Evolutionary conservation across 1,139 yeast species (phyloP), one percentile per base, ranked within the genome.

Genomic region (Yamadazyma atlantica): DNA sequence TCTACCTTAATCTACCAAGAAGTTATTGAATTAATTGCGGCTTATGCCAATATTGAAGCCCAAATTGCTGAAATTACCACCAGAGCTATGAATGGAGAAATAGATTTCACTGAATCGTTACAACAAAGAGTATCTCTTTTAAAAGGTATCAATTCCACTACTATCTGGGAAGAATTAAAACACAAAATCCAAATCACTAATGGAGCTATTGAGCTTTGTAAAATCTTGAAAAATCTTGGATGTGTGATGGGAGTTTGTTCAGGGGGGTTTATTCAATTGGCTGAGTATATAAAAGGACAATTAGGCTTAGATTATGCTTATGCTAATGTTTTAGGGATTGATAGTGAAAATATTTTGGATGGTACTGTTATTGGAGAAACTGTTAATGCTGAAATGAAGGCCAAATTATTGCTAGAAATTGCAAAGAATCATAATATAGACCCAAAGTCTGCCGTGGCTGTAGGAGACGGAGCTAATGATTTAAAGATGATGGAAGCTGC

Each of bases 381-480:
- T 39, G 96, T 94, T 19, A 94, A 94, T 61, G 96, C 96, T 11
- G 75, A 76, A 25, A 80, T 75, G 50, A 94, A 94, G 62, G 96
- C 95, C 0, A 75, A 79, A 38, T 71, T 92, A 16, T 66, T 92
- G 37, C 61, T 72, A 34, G 76, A 79, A 51, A 79, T 92, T 31
- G 94, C 96, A 1, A 49, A 58, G 2, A 74, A 73, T 39, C 88
- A 86, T 48, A 62, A 62, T 3, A 73, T 90, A 23, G 78, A 78
- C 19, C 65, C 84, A 3, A 62, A 60, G 30, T 58, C 73, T 13
- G 79, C 83, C 0, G 83, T 87, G 35, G 97, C 97, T 29, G 87
- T 94, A 27, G 99, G 99, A 22, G 98, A 94, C 58, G 98, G 98
- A 23, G 96, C 97, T 18, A 94, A 94, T 54, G 99, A 94, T 62